Base-by-base conservation (phyloP, 768 basidiomycete species). In the Lactarius hatsudake region DNA sequence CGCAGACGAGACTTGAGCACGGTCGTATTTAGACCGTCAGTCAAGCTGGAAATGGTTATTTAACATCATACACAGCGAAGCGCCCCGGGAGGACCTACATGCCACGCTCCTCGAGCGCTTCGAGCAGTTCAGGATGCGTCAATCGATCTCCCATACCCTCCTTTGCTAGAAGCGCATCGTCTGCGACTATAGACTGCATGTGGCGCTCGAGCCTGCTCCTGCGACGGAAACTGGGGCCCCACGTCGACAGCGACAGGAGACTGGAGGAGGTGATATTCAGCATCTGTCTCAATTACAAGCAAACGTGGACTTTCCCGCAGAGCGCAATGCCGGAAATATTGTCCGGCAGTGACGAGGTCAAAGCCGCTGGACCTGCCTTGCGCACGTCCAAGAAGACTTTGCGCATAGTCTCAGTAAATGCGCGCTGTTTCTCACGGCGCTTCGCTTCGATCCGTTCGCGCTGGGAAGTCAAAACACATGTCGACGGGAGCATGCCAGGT, bases 401-500 rank as follows among this genome's bases (percentile, higher is more conserved):
- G 43, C 61, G 62, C 71, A 69, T 71, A 36, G 61, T 64, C 30
- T 69, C 64, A 32, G 72, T 71, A 62, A 58, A 72, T 4, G 59
- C 58, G 57, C 58, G 80, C 72, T 87, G 78, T 64, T 72, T 76
- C 43, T 84, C 73, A 76, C 82, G 71, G 72, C 81, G 75, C 78
- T 86, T 81, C 75, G 81, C 69, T 75, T 80, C 73, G 78, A 89
- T 80, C 78, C 94, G 78, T 79, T 88, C 75, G 43, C 82, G 86
- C 78, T 95, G 93, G 15, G 89, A 87, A 1, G 93, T 90, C 6
- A 95, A 83, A 63, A 94, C 82, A 73, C 92, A 94, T 0, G 93
- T 94, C 3, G 92, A 94, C 0, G 93, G 93, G 32, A 95, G 85
- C 79, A 93, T 83, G 73, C 84, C 85, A 2, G 93, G 93, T n/a